Evolutionary conservation across 2,329 filamentous ascomycete genomes (phyloP).

Genomic region (Fusarium multiceps): DNA sequence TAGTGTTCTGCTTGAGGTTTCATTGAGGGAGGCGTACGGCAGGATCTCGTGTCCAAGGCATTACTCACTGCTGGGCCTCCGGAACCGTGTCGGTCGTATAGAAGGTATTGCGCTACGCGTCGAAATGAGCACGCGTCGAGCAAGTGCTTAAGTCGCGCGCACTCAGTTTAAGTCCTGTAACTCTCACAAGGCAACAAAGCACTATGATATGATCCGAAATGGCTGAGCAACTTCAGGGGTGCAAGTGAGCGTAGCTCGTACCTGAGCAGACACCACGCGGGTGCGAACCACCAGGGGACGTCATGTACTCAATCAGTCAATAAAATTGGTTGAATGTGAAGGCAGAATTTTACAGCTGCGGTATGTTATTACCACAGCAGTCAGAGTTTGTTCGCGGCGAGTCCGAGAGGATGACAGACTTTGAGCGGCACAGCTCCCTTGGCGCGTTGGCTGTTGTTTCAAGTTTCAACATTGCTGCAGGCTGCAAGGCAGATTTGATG

Average conservation of each 20-base stretch:
- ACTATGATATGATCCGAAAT: background rate
- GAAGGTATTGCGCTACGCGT: background rate
- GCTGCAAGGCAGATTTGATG: constrained; percentile 2
- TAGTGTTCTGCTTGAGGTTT: background rate
- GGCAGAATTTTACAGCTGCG: background rate
- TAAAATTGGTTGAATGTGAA: accelerated
- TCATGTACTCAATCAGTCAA: background rate
- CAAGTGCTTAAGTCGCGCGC: background rate
- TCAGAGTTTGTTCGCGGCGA: background rate
- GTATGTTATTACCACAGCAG: background rate
- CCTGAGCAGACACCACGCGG: background rate
- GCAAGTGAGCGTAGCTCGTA: background rate
- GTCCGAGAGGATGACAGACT: background rate
- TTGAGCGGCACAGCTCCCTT: background rate
- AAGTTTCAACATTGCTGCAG: background rate
- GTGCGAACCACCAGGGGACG: background rate
- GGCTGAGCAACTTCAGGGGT: background rate
- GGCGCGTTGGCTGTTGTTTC: background rate
- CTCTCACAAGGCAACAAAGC: background rate
- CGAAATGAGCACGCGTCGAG: background rate
- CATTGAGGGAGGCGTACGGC: background rate
- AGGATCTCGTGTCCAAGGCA: background rate
- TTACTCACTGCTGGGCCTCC: background rate
- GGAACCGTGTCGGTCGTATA: background rate
- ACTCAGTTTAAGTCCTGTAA: background rate